These are phyloP conservation scores for Taphrina wiesneri DNA, from an alignment of 1,139 yeast genomes.

Conservation along the genomic window DNA sequence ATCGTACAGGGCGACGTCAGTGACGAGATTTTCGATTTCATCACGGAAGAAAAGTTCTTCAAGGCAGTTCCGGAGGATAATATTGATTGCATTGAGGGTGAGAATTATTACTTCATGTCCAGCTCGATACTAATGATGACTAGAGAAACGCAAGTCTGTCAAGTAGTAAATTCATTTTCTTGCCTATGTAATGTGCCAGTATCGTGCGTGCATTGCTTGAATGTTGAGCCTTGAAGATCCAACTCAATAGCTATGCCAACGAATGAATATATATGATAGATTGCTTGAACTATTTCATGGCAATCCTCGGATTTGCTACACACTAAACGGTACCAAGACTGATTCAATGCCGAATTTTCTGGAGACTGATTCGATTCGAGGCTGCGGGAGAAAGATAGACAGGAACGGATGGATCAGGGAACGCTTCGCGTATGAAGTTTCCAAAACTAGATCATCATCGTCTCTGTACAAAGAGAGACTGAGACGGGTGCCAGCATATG, in stretches of 20 bases:
- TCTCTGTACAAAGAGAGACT: slow-evolving; percentile 32
- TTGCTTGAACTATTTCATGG: too few relatives aligned
- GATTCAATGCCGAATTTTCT: too few relatives aligned
- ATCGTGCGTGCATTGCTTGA: too few relatives aligned
- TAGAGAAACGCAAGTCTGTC: slow-evolving; percentile 30
- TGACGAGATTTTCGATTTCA: slow-evolving; percentile 81
- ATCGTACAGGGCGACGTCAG: slow-evolving; percentile 94
- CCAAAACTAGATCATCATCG: slow-evolving; percentile 32
- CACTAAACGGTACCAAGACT: background rate
- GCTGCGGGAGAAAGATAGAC: background rate
- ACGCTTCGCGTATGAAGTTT: slow-evolving; percentile 32
- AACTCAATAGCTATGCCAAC: too few relatives aligned
- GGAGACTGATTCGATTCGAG: too few relatives aligned
- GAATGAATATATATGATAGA: too few relatives aligned
- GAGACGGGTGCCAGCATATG: slow-evolving; percentile 34
- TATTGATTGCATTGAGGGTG: slow-evolving; percentile 38
- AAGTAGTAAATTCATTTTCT: background rate
- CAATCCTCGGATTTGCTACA: too few relatives aligned
- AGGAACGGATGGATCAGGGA: slow-evolving; percentile 19
- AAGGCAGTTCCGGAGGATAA: slow-evolving; percentile 52
- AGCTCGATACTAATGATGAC: background rate
- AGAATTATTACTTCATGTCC: background rate
- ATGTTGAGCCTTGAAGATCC: too few relatives aligned
- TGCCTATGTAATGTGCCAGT: background rate
- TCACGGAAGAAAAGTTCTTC: slow-evolving; percentile 57